phyloP scores from a whole-genome alignment of 495 filamentous ascomycete genomes.

The Achaetomiella virescens region DNA sequence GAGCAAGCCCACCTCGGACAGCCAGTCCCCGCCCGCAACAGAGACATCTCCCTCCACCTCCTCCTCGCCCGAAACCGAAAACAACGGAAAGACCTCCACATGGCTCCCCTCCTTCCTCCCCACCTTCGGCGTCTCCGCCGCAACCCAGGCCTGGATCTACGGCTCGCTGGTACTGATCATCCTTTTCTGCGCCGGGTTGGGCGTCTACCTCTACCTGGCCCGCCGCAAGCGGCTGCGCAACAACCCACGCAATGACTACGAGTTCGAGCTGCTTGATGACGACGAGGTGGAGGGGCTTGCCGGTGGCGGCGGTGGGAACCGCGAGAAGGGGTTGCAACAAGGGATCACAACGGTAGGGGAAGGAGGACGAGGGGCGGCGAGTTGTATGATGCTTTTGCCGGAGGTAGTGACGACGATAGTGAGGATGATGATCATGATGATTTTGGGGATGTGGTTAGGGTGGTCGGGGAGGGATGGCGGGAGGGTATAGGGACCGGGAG shows the following conservation, averaged over 20 bases:
- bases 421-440: constrained; percentile 16
- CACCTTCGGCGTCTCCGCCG: constrained; percentile 86
- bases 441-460: constrained; percentile 2
- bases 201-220: constrained; percentile 70
- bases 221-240: constrained; percentile 69
- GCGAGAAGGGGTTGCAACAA: no score
- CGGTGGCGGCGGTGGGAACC: constrained; percentile 21
- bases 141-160: constrained; percentile 94
- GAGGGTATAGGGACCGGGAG: constrained; percentile 17
- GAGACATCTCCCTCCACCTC: constrained; percentile 22
- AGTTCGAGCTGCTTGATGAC: constrained; percentile 87
- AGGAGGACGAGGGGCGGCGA: constrained; percentile 64
- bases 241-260: constrained; percentile 77
- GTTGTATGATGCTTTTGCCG: constrained; percentile 91
- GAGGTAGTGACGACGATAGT: constrained; percentile 50
- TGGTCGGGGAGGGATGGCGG: constrained; percentile 4
- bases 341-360: constrained; percentile 18
- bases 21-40: neutral
- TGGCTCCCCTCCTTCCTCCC: constrained; percentile 85
- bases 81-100: constrained; percentile 40
- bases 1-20: constrained; percentile 27
- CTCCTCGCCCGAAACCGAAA: constrained; percentile 23
- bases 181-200: constrained; percentile 74
- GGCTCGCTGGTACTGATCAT: constrained; percentile 76
- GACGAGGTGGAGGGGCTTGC: constrained; percentile 60